These are phyloP conservation scores for Annulohypoxylon bovei DNA, from an alignment of 495 filamentous ascomycete genomes.

Conservation along the genomic window DNA sequence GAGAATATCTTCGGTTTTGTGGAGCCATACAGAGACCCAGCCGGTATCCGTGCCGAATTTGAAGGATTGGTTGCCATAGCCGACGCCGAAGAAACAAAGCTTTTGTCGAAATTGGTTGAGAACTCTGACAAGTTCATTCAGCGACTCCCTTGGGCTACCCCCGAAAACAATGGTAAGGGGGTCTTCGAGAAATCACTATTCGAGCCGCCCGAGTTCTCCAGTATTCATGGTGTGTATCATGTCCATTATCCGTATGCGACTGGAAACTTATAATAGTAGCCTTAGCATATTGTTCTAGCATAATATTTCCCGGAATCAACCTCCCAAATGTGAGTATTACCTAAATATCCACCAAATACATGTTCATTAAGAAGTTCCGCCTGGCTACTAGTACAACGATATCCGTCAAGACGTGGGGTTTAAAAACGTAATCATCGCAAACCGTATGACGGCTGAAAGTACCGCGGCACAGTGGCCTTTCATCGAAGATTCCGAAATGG, in stretches of 20 bases:
- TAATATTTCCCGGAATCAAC: conserved; percentile 55
- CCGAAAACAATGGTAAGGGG: conserved; percentile 6
- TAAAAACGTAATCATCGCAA: conserved; percentile 61
- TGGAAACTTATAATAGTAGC: background rate
- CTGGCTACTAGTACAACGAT: conserved; percentile 56
- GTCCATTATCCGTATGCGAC: background rate
- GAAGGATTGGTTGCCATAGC: conserved; percentile 59
- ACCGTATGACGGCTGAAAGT: conserved; percentile 55
- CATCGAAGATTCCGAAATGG: conserved; percentile 50
- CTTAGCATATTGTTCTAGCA: conserved; percentile 41
- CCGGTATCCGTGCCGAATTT: conserved; percentile 57
- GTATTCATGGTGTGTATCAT: background rate
- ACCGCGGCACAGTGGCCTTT: conserved; percentile 49
- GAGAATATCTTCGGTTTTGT: conserved; percentile 61
- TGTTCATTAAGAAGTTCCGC: background rate
- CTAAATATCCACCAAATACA: background rate
- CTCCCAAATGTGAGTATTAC: conserved; percentile 51
- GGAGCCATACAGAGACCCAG: conserved; percentile 61
- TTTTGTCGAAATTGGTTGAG: conserved; percentile 44
- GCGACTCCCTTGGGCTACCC: background rate
- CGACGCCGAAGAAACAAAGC: conserved; percentile 51
- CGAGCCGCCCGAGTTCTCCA: conserved; percentile 3
- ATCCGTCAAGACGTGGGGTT: conserved; percentile 58
- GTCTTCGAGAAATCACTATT: conserved; percentile 8
- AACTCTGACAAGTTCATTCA: conserved; percentile 6